A percentile compares a stretch with the other conserved stretches of the same genome.
These are phyloP conservation scores for Dryas drummondii DNA, from an alignment of 306 rosid species.

Conservation along the genomic window DNA sequence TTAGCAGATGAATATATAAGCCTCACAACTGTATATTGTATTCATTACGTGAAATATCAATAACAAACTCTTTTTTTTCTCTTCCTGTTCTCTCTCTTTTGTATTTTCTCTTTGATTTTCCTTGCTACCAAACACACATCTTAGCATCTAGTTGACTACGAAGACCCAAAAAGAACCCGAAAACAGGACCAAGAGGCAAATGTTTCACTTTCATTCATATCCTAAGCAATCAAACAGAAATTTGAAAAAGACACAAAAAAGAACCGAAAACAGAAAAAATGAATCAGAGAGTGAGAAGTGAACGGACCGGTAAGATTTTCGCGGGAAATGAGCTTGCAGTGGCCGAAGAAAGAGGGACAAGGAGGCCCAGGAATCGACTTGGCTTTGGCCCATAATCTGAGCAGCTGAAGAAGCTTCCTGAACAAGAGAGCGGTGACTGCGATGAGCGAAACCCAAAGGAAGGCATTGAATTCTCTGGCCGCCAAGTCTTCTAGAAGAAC, in stretches of 20 bases:
- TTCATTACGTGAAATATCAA: no score
- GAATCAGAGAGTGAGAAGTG: background rate
- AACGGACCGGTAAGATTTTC: conserved; percentile 48
- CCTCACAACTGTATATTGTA: no score
- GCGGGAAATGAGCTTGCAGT: conserved; percentile 51
- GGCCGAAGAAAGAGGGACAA: conserved; percentile 53
- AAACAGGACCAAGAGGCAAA: background rate
- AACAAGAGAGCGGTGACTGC: conserved; percentile 46
- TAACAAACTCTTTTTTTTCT: no score
- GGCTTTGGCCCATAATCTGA: conserved; percentile 48
- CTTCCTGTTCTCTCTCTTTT: no score
- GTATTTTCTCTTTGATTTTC: no score
- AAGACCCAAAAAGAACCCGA: background rate
- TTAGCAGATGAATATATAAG: no score
- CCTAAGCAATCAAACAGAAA: background rate
- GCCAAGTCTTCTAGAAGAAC: conserved; percentile 52
- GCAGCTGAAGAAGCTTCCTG: conserved; percentile 33
- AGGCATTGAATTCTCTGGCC: conserved; percentile 68
- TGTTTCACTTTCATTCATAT: background rate
- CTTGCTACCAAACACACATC: no score
- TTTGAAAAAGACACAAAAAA: background rate
- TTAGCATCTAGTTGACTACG: no score
- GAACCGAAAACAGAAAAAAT: background rate
- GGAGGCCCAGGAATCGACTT: conserved; percentile 63
- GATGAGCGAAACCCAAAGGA: conserved; percentile 60